Base-by-base conservation (phyloP, 345 rosid species). In the Trapa bicornis region DNA sequence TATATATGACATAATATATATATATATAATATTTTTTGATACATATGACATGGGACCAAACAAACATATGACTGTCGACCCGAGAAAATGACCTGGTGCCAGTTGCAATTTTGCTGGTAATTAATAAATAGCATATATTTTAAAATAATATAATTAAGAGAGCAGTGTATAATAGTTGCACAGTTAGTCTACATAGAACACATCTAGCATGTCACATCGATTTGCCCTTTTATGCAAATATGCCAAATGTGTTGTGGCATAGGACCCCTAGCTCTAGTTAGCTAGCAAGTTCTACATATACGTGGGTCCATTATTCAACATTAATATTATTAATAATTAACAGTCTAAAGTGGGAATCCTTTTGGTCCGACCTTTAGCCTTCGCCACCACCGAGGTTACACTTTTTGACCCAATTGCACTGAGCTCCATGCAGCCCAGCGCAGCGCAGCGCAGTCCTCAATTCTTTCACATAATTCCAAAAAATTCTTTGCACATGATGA, bases 171-270 rank as follows among this genome's bases (percentile, higher is more conserved):
- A 22, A 22, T 22, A 22, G 29, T 22, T 22, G 29, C 29, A 22
- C 29, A 22, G 29, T 22, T 0, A 22, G 56, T 54, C 33, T 54
- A 60, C 17, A 65, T 22, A 22, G 29, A 22, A 22, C 29, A 22
- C 29, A 32, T 67, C 65, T 64, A 56, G 71, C 60, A 29, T 62
- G 15, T 33, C 65, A 45, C 48, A 45, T 45, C 48, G 48, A 45
- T 11, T 11, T 71, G 48, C 52, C 65, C 1, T 53, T 68, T 68
- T 35, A 58, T 60, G 47, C 71, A 68, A 68, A 58, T 57, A 68
- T 57, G 54, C 54, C 35, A 15, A 68, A 37, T 13, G 33, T 45
- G 0, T 45, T 68, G 14, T 56, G 15, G 6, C n/a, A 29, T 22
- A 22, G 29, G 29, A 22, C 29, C 29, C 29, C 29, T 22, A 22